Base-by-base conservation (phyloP, 257 asterid genomes). In the Solanum clarkiae region DNA sequence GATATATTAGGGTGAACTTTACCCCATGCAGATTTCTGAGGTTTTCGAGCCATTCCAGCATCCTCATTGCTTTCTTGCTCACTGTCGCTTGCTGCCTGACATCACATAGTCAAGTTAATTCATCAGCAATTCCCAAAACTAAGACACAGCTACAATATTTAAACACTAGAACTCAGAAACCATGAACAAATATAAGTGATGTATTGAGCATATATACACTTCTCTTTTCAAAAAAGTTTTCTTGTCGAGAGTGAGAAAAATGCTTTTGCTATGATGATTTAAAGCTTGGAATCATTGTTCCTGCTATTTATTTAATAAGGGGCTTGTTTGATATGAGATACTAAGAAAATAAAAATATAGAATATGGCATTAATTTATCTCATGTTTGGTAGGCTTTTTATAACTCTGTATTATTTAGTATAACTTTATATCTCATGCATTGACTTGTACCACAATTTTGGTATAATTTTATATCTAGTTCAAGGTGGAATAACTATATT, bases 51-150 rank as follows among this genome's bases (percentile, higher is more conserved):
- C 86, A 94, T 84, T 88, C 97, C 95, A n/a, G 87, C 94, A 80
- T 93, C 97, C 51, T 94, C 99, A 85, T 93, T 92, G 90, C 94
- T 94, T 89, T 96, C 99, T 88, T 91, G 95, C 68, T 93, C 99
- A 87, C 97, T 92, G 84, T 94, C 97, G 84, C 95, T 94, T 88
- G 92, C 95, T 80, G 88, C 98, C 98, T 95, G 93, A 88, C 86
- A 90, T 83, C 84, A 89, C 87, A 90, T 80, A 84, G 66, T 51
- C 87, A 81, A 87, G 63, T 87, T 32, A 85, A 53, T 84, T 32
- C 40, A 62, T 87, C 80, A 29, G 49, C 17, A 54, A 80, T 80
- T 32, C 70, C 60, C 40, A 53, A 53, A 66, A 49, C 20, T 3
- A 36, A 51, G 68, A 82, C 60, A 29, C 85, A 82, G 24, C 26